Percentiles rank a stretch among this genome's conserved stretches.
Evolutionary conservation across 2,329 filamentous ascomycete species (phyloP).

Genomic region (Paecilomyces sp.): DNA sequence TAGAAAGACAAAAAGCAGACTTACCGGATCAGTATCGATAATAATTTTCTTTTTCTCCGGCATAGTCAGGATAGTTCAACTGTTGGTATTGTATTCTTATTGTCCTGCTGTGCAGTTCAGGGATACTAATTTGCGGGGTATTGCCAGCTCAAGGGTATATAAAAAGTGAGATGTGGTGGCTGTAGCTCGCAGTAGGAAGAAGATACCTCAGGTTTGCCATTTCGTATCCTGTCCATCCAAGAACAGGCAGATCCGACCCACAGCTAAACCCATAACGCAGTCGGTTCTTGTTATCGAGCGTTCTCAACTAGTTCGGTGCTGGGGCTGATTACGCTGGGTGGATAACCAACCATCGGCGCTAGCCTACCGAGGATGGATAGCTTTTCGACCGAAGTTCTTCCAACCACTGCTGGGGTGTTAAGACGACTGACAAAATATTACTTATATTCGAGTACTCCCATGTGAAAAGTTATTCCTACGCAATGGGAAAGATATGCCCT

Average conservation of each 20-base stretch:
- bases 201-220: neutral
- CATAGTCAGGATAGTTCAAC: conserved; percentile 40
- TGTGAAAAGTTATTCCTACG: too few relatives aligned
- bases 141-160: neutral
- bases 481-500: too few relatives aligned
- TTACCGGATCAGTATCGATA: conserved; percentile 90
- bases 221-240: neutral
- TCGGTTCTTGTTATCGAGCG: neutral
- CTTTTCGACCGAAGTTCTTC: neutral
- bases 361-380: neutral
- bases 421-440: too few relatives aligned
- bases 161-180: neutral
- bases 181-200: neutral
- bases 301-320: neutral
- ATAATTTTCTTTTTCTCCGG: conserved; percentile 70
- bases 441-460: too few relatives aligned
- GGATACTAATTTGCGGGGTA: neutral
- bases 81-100: neutral
- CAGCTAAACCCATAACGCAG: neutral
- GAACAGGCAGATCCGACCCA: neutral
- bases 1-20: conserved; percentile 5
- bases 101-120: neutral
- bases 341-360: neutral
- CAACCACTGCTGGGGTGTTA: too few relatives aligned
- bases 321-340: neutral